Evolutionary conservation across 2,329 filamentous ascomycete genomes (phyloP), one percentile per base, ranked within the genome.

Genomic region (Aspergillus latus): DNA sequence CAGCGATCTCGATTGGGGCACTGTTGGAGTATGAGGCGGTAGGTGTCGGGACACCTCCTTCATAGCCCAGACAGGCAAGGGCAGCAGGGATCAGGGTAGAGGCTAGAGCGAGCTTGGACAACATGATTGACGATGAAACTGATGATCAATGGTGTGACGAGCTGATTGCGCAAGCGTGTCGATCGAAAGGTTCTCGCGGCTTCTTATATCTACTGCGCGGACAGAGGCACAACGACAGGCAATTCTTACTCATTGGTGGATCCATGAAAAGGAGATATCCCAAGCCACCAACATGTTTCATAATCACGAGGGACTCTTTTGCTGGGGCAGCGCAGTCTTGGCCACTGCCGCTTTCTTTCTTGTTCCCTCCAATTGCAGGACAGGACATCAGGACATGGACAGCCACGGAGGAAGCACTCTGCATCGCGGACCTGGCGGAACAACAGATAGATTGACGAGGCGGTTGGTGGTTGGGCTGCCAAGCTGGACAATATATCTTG

Each of bases 1-100:
- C 77, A 1, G 74, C 73, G 51, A 81, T 75, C 57, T 64, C 66
- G 47, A 73, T 74, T 45, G 70, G 68, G 4, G 64, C 64, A 57
- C 61, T 69, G 56, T 61, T 62, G 4, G 60, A 56, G 51, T 59
- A n/a, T 8, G 52, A 32, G 3, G 45, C 54, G 3, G 60, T 61
- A 3, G 54, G 54, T 0, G 43, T 48, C 2, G 60, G 60, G 28
- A 62, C 49, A 10, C 60, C 60, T 13, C 60, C 60, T 39, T 62
- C 60, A 16, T 56, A 62, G 16, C 59, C 60, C 11, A 59, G 52
- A 48, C 60, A 62, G 16, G 60, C 60, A 15, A 62, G 32, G 26
- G 54, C 60, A n/a, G 43, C n/a, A 13, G 59, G 59, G n/a, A 61
- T 36, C 7, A 62, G 15, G 2, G 55, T 29, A 37, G 54, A 52